These are phyloP conservation scores for Bromus sterilis DNA, from an alignment of 176 grass and related monocot genomes.

Conservation along the genomic window DNA sequence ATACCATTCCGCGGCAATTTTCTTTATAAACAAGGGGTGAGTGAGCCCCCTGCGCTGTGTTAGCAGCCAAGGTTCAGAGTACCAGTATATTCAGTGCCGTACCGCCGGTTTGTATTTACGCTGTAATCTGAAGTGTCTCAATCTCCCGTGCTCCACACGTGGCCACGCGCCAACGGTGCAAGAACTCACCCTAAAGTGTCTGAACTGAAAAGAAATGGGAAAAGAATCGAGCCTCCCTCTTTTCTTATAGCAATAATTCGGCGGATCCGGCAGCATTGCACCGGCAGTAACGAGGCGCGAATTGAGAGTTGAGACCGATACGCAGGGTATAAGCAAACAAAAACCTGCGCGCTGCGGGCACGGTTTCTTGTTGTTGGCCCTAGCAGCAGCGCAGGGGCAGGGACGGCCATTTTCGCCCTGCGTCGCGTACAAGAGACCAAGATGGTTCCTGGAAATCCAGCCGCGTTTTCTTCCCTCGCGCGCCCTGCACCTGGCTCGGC, in stretches of 20 bases:
- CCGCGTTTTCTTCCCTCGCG: slow-evolving; percentile 25
- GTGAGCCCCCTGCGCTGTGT: neutral
- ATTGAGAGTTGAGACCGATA: neutral
- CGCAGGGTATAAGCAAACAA: slow-evolving; percentile 15
- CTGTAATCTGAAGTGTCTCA: neutral
- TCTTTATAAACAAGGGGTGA: neutral
- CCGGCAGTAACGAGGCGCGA: slow-evolving; percentile 18
- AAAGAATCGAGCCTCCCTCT: neutral
- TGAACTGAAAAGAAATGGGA: neutral
- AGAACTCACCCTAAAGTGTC: neutral
- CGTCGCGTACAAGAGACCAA: neutral
- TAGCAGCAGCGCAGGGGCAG: neutral
- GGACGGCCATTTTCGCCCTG: neutral
- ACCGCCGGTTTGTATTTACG: neutral
- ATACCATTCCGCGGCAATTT: neutral
- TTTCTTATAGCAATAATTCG: neutral
- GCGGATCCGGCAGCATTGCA: slow-evolving; percentile 24
- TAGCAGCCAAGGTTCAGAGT: neutral
- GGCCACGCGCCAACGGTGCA: neutral
- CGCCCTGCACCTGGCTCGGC: neutral
- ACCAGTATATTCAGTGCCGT: neutral
- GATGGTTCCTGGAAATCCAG: slow-evolving; percentile 22
- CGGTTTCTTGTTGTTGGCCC: slow-evolving; percentile 25
- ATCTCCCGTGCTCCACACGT: slow-evolving; percentile 1
- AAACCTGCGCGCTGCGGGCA: slow-evolving; percentile 5